Evolutionary conservation across 2,329 filamentous ascomycete species (phyloP).

Genomic region (Beauveria australis): DNA sequence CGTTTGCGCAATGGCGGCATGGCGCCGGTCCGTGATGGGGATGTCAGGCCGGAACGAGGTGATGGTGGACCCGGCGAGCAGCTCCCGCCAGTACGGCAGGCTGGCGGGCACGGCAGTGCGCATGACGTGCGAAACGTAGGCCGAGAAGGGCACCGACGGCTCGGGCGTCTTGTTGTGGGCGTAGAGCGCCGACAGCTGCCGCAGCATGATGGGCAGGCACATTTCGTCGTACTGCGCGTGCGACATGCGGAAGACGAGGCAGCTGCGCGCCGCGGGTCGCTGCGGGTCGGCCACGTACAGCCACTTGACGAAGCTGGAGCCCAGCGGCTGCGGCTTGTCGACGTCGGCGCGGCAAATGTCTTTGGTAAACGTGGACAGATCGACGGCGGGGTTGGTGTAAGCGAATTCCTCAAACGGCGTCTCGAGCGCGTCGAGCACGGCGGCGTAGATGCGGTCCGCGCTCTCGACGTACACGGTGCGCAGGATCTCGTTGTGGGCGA

Average conservation of each 20-base stretch:
- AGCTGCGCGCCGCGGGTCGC: constrained; percentile 22
- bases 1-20: constrained; percentile 34
- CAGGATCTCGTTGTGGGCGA: constrained; percentile 54
- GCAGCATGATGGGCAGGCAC: constrained; percentile 53
- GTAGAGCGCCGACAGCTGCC: constrained; percentile 47
- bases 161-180: constrained; percentile 16
- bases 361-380: constrained; percentile 33
- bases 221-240: constrained; percentile 65
- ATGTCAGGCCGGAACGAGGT: constrained; percentile 32
- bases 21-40: constrained; percentile 27
- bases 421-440: constrained; percentile 49
- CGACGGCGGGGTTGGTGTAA: constrained; percentile 37
- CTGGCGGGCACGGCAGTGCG: constrained; percentile 36
- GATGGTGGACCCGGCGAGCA: constrained; percentile 49
- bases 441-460: constrained; percentile 40
- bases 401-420: constrained; percentile 45
- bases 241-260: constrained; percentile 53
- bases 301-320: constrained; percentile 54
- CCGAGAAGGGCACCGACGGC: constrained; percentile 34
- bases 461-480: constrained; percentile 56
- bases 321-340: constrained; percentile 45
- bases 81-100: constrained; percentile 51
- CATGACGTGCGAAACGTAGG: constrained; percentile 36
- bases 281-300: constrained; percentile 36
- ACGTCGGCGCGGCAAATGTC: constrained; percentile 49